Evolutionary conservation across 208 protist genomes (phyloP).

Genomic region (Blechomonas ayalai): DNA sequence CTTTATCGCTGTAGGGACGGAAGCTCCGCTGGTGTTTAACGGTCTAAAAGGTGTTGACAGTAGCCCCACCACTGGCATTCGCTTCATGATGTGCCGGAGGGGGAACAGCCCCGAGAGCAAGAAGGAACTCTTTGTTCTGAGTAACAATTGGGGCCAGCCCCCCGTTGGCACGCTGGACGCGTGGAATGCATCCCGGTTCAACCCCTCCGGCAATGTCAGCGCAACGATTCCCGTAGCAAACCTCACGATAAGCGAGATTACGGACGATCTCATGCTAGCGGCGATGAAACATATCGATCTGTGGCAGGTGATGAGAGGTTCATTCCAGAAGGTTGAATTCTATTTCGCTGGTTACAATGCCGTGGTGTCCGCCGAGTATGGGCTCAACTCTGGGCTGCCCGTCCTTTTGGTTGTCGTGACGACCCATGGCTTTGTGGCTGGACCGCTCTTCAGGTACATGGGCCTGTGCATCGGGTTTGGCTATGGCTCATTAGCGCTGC

Average conservation of each 20-base stretch:
- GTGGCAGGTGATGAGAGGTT: background rate
- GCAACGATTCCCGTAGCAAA: too few species aligned
- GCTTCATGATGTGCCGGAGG: too few species aligned
- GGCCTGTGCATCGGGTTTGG: background rate
- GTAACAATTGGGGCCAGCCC: constrained; percentile 20
- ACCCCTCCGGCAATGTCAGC: too few species aligned
- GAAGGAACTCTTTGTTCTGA: constrained; percentile 5
- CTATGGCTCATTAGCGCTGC: too few species aligned
- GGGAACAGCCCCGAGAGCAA: too few species aligned
- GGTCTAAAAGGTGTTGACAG: too few species aligned
- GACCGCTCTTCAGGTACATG: background rate
- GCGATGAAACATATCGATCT: constrained; percentile 11
- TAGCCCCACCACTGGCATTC: too few species aligned
- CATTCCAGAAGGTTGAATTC: background rate
- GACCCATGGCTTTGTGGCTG: constrained; percentile 1
- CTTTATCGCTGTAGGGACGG: too few species aligned
- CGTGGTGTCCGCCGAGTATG: background rate
- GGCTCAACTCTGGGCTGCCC: background rate
- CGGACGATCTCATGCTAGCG: constrained; percentile 12
- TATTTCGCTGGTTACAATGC: constrained; percentile 2
- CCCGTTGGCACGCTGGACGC: too few species aligned
- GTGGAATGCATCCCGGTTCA: too few species aligned
- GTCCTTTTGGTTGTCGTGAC: constrained; percentile 4
- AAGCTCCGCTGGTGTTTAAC: too few species aligned
- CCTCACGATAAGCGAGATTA: constrained; percentile 8